Evolutionary conservation across 306 rosid genomes (phyloP).

Genomic region (Albizia julibrissin): DNA sequence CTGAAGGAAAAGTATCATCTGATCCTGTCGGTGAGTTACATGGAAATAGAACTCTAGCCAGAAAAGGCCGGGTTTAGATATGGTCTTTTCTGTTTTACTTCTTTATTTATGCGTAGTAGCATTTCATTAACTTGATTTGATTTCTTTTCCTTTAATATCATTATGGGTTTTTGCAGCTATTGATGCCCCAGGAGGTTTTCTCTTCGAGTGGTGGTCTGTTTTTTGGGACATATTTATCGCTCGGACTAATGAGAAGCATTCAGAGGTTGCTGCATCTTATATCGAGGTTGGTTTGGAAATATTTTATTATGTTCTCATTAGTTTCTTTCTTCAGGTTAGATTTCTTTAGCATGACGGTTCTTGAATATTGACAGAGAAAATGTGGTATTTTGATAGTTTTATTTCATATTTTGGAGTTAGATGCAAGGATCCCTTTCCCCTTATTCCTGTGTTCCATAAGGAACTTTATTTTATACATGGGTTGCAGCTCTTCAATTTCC

Average conservation of each 20-base stretch:
- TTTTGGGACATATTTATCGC: constrained; percentile 99
- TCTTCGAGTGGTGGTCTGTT: constrained; percentile 99
- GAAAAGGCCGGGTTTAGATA: constrained; percentile 10
- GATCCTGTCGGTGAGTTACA: constrained; percentile 95
- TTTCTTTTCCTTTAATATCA: constrained; percentile 15
- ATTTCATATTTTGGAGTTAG: background rate
- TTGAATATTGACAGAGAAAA: constrained; percentile 19
- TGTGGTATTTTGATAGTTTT: background rate
- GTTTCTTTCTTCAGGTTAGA: constrained; percentile 16
- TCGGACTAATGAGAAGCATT: constrained; percentile 98
- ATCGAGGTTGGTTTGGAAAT: constrained; percentile 74
- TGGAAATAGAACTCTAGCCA: background rate
- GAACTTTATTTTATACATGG: constrained; percentile 2
- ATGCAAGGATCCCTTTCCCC: background rate
- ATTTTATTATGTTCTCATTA: background rate
- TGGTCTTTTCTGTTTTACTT: background rate
- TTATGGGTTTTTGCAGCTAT: constrained; percentile 72
- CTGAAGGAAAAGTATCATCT: constrained; percentile 97
- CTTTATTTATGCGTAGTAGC: background rate
- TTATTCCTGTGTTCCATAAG: background rate
- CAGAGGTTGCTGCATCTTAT: constrained; percentile 97
- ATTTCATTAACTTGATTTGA: constrained; percentile 19
- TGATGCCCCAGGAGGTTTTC: constrained; percentile 99
- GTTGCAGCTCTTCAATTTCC: background rate
- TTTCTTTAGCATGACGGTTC: constrained; percentile 21